A percentile compares a stretch with the other conserved stretches of the same genome.
These are phyloP conservation scores for Phytophthora rubi DNA, from an alignment of 352 stramenopile genomes.

Conservation along the genomic window DNA sequence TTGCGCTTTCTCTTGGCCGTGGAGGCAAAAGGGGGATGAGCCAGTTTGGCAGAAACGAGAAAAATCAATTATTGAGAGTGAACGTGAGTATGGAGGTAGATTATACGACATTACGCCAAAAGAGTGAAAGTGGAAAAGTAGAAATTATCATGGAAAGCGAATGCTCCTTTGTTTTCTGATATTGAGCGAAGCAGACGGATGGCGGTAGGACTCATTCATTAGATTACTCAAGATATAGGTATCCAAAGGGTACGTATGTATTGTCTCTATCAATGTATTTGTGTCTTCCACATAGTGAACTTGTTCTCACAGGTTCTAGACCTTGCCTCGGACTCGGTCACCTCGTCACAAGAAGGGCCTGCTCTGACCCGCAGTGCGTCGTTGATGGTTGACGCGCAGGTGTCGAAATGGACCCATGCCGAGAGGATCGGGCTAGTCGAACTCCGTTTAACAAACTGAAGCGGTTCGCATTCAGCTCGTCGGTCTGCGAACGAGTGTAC, in stretches of 20 bases:
- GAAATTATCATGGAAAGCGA: not conserved
- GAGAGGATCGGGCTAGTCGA: not conserved
- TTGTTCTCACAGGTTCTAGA: not conserved
- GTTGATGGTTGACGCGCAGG: not conserved
- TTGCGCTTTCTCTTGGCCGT: not conserved
- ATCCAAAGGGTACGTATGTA: not conserved
- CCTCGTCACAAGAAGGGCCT: not conserved
- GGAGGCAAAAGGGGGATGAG: slow-evolving; percentile 17
- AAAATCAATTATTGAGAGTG: not conserved
- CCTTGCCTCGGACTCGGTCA: not conserved
- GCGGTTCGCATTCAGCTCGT: not conserved
- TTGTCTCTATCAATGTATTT: not conserved
- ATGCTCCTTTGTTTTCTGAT: not conserved
- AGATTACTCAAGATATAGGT: not conserved
- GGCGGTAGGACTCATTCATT: not conserved
- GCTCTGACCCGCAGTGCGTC: not conserved
- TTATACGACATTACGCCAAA: no score
- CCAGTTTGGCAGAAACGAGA: slow-evolving; percentile 4
- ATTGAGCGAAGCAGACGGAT: not conserved
- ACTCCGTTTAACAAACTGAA: not conserved
- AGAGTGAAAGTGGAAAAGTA: no score
- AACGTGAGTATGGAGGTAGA: not conserved
- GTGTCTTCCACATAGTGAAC: not conserved
- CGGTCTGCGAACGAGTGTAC: not conserved
- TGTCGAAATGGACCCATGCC: not conserved